Evolutionary conservation across 495 filamentous ascomycete species (phyloP), one percentile per base, ranked within the genome.

Genomic region (Diplogelasinospora grovesii): DNA sequence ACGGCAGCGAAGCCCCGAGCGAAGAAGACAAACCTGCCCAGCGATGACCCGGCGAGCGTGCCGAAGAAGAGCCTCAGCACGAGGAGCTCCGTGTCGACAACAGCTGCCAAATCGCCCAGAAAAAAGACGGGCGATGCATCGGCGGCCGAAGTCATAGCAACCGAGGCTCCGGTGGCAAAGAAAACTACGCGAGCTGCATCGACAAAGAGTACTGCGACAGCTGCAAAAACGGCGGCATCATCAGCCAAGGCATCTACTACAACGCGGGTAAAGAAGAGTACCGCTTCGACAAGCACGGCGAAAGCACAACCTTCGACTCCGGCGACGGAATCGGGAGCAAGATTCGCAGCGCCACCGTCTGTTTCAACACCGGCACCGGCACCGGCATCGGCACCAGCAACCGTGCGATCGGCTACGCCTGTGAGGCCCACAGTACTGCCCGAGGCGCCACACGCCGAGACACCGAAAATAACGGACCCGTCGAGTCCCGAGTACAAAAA

Each of bases 401-500:
- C 30, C 14, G 24, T 16, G 6, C 4, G 2, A 10, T 16, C 8
- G 10, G 30, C 15, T 19, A 14, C 15, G 22, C 22, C 34, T 11
- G 20, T 5, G 27, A 21, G 13, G 15, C 20, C n/a, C n/a, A n/a
- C n/a, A n/a, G n/a, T n/a, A n/a, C n/a, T n/a, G n/a, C n/a, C 27
- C n/a, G 19, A 25, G 19, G 22, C n/a, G 26, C n/a, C 16, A 5
- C 13, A 26, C 22, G 32, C 32, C 8, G 18, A 22, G 27, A 8
- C 14, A 8, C 42, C 19, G 36, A 54, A 49, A 34, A 44, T 32
- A 11, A 40, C 54, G 13, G 61, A 69, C 39, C 42, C 46, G 1
- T 52, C 50, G 16, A 65, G 62, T 41, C 49, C 50, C n/a, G 59
- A 65, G 38, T 73, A 66, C 48, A 64, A 65, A 38, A 34, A 34